These are phyloP conservation scores for Penicillium dipodomyicola DNA, from an alignment of 495 filamentous ascomycete species.

Conservation along the genomic window DNA sequence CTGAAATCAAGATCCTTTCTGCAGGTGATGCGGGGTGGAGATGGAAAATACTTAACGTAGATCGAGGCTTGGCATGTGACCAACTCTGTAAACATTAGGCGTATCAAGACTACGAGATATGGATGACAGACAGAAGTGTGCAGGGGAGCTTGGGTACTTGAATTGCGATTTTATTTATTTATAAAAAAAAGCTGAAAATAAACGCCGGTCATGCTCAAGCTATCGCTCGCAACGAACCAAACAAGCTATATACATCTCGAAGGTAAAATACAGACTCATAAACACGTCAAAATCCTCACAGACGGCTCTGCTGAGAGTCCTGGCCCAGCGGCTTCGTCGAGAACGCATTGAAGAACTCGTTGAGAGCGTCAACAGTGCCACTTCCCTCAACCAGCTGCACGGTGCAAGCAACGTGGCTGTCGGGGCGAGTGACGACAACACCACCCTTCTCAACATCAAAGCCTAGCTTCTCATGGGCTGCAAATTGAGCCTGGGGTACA, in stretches of 20 bases:
- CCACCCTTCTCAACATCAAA: slow-evolving; percentile 69
- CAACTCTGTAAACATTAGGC: neutral
- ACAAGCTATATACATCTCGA: slow-evolving; percentile 25
- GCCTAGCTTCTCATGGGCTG: slow-evolving; percentile 86
- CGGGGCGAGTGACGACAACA: slow-evolving; percentile 77
- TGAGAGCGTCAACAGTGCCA: slow-evolving; percentile 77
- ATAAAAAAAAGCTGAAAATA: slow-evolving; percentile 11
- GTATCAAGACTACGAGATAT: neutral
- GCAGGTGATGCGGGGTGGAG: slow-evolving; percentile 31
- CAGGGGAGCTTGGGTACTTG: neutral
- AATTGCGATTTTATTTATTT: slow-evolving; percentile 12
- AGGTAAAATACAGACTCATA: slow-evolving; percentile 24
- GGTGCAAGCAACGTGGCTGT: slow-evolving; percentile 81
- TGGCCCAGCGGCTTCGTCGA: slow-evolving; percentile 43
- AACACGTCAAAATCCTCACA: slow-evolving; percentile 25
- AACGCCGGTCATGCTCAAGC: slow-evolving; percentile 40
- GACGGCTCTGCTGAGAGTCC: slow-evolving; percentile 40
- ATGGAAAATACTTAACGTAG: slow-evolving; percentile 20
- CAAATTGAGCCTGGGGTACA: slow-evolving; percentile 63
- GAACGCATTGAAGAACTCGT: slow-evolving; percentile 77
- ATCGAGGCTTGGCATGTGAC: slow-evolving; percentile 31
- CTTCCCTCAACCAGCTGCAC: slow-evolving; percentile 68
- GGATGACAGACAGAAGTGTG: neutral
- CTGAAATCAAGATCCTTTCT: slow-evolving; percentile 10
- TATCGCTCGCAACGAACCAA: slow-evolving; percentile 24